Conservation (phyloP, 129 eudicot genomes). For the Centaurea solstitialis region DNA sequence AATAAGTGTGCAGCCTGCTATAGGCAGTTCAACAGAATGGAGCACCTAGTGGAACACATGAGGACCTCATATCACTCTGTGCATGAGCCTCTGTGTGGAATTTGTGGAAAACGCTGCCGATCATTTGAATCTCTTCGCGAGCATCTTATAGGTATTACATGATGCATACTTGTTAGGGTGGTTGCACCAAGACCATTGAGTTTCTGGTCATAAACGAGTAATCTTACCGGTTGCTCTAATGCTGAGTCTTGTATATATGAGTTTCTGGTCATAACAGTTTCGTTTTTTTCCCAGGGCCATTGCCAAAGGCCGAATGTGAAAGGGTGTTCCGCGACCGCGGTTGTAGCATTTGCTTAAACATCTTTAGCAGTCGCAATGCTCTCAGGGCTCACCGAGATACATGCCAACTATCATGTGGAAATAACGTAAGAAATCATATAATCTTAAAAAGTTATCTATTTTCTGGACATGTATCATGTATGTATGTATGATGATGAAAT, state of each 20-base stretch:
- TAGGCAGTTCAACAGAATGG: conserved; percentile 93
- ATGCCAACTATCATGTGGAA: conserved; percentile 74
- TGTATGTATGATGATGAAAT: not conserved
- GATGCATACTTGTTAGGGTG: not conserved
- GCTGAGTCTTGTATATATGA: not conserved
- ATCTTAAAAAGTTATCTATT: not conserved
- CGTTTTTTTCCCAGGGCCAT: conserved; percentile 57
- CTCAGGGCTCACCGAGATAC: conserved; percentile 69
- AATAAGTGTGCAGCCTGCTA: conserved; percentile 98
- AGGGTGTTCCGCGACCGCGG: conserved; percentile 85
- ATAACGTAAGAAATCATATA: conserved; percentile 49
- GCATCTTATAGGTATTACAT: conserved; percentile 74
- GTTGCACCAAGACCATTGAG: not conserved
- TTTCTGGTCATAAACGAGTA: not conserved
- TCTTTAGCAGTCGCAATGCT: conserved; percentile 69
- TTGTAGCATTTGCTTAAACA: conserved; percentile 71
- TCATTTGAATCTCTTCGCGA: conserved; percentile 94
- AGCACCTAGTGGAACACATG: conserved; percentile 99
- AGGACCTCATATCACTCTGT: conserved; percentile 82
- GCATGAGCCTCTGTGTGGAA: conserved; percentile 94
- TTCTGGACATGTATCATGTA: not conserved
- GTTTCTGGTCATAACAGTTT: conserved; percentile 2
- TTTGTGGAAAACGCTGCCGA: conserved; percentile 79
- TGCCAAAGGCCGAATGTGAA: conserved; percentile 96
- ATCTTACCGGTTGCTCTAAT: not conserved